Evolutionary conservation across 2,329 filamentous ascomycete genomes (phyloP).

Genomic region (Dryadomyces sulphureus): DNA sequence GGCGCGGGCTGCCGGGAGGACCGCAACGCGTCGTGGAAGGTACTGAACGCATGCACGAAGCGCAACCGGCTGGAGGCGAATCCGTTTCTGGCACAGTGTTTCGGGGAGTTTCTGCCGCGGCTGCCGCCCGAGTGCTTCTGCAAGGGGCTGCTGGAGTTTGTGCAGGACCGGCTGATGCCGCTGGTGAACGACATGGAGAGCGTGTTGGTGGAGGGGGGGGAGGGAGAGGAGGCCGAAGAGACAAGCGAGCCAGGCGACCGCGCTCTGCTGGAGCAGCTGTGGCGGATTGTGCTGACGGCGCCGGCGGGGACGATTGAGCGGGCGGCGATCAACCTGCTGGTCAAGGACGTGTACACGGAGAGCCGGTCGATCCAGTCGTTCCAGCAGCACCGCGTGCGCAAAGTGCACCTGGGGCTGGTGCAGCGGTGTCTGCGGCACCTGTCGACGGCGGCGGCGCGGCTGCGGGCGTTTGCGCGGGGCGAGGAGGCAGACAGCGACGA

Average conservation of each 20-base stretch:
- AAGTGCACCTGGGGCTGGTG: slow-evolving; percentile 55
- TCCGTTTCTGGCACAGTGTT: slow-evolving; percentile 38
- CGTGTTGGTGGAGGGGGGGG: slow-evolving; percentile 32
- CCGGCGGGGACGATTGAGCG: slow-evolving; percentile 50
- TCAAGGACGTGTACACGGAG: slow-evolving; percentile 52
- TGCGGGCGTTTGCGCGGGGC: slow-evolving; percentile 32
- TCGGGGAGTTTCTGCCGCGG: slow-evolving; percentile 39
- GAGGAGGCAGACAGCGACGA: slow-evolving; percentile 28
- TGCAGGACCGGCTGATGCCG: slow-evolving; percentile 34
- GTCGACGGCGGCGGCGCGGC: slow-evolving; percentile 41
- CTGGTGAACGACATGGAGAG: slow-evolving; percentile 28
- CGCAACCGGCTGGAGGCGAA: slow-evolving; percentile 37
- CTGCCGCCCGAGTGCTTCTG: slow-evolving; percentile 46
- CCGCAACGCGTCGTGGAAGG: slow-evolving; percentile 53
- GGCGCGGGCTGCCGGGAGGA: slow-evolving; percentile 43
- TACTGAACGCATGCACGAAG: slow-evolving; percentile 36
- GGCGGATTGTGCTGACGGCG: slow-evolving; percentile 64
- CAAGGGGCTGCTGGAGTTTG: slow-evolving; percentile 46
- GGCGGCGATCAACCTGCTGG: slow-evolving; percentile 54
- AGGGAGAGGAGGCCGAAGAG: no score
- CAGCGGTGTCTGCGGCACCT: slow-evolving; percentile 59
- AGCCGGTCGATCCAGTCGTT: slow-evolving; percentile 34
- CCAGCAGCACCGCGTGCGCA: slow-evolving; percentile 33
- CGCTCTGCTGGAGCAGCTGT: slow-evolving; percentile 55
- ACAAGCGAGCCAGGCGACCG: no score